Evolutionary conservation across 352 stramenopile genomes (phyloP).

Genomic region (Pythium utonaiense): DNA sequence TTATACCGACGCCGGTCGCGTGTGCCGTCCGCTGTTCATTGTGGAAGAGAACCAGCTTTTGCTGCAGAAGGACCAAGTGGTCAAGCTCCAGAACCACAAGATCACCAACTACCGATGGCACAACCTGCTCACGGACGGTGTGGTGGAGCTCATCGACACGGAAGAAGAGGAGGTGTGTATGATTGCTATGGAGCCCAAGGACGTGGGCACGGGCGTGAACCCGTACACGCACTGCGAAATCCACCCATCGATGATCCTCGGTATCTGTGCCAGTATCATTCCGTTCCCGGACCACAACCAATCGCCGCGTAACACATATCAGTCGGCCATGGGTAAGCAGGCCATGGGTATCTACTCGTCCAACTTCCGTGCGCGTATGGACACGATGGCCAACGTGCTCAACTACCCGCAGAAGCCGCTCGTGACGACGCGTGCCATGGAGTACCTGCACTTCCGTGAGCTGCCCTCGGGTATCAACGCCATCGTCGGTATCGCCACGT

Average conservation of each 20-base stretch:
- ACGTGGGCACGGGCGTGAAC: constrained; percentile 83
- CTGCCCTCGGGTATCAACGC: constrained; percentile 99
- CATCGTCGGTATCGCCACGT: constrained; percentile 87
- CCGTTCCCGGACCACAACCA: constrained; percentile 99
- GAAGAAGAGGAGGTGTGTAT: constrained; percentile 99
- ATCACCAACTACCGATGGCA: constrained; percentile 87
- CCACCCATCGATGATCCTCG: constrained; percentile 99
- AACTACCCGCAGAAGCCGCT: constrained; percentile 99
- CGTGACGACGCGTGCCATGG: constrained; percentile 98
- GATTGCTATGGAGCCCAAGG: constrained; percentile 99
- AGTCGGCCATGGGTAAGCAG: constrained; percentile 99
- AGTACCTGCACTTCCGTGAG: constrained; percentile 98
- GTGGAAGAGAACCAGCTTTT: constrained; percentile 95
- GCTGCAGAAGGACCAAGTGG: constrained; percentile 98
- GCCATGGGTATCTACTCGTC: constrained; percentile 99
- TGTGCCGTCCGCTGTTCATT: constrained; percentile 98
- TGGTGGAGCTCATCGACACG: constrained; percentile 98
- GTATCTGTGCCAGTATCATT: constrained; percentile 99
- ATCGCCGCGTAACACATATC: constrained; percentile 99
- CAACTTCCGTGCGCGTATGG: constrained; percentile 99
- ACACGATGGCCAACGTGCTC: constrained; percentile 99
- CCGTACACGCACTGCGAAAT: constrained; percentile 99
- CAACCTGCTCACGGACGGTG: constrained; percentile 90
- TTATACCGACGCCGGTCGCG: constrained; percentile 98
- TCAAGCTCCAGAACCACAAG: constrained; percentile 92